Conservation (phyloP, 768 basidiomycete genomes). For the Rhodotorula graminis region DNA sequence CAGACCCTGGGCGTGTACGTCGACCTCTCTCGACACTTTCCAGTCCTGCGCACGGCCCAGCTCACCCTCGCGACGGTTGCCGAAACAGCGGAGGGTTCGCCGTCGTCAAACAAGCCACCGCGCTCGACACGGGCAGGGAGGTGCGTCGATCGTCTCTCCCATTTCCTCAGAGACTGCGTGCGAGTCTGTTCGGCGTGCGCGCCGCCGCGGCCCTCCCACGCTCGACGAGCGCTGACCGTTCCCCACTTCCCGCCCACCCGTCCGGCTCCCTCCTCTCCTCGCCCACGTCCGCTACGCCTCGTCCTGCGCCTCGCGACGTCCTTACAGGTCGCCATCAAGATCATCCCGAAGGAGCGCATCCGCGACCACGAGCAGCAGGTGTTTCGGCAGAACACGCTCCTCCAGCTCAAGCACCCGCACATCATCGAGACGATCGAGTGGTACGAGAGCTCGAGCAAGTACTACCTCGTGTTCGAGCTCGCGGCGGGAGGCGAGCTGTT, state of each 20-base stretch:
- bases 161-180: background rate
- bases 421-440: slow-evolving; percentile 29
- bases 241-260: background rate
- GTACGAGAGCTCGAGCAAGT: slow-evolving; percentile 31
- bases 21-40: too few species aligned
- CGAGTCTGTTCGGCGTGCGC: too few species aligned
- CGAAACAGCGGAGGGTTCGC: slow-evolving; percentile 24
- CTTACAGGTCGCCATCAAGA: slow-evolving; percentile 37
- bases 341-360: slow-evolving; percentile 27
- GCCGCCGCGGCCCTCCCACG: too few species aligned
- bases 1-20: slow-evolving; percentile 21
- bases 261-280: too few species aligned
- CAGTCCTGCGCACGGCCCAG: too few species aligned
- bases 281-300: too few species aligned
- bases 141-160: background rate
- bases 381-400: slow-evolving; percentile 30
- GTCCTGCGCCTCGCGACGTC: background rate
- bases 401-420: slow-evolving; percentile 22
- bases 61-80: background rate
- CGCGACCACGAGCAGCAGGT: slow-evolving; percentile 23
- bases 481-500: slow-evolving; percentile 95
- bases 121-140: slow-evolving; percentile 15
- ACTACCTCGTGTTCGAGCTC: slow-evolving; percentile 93
- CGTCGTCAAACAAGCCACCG: slow-evolving; percentile 28
- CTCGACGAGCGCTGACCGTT: background rate